A percentile compares a stretch with the other conserved stretches of the same genome.
These are phyloP conservation scores for Crithidia brevicula DNA, from an alignment of 208 protist species.

Conservation along the genomic window DNA sequence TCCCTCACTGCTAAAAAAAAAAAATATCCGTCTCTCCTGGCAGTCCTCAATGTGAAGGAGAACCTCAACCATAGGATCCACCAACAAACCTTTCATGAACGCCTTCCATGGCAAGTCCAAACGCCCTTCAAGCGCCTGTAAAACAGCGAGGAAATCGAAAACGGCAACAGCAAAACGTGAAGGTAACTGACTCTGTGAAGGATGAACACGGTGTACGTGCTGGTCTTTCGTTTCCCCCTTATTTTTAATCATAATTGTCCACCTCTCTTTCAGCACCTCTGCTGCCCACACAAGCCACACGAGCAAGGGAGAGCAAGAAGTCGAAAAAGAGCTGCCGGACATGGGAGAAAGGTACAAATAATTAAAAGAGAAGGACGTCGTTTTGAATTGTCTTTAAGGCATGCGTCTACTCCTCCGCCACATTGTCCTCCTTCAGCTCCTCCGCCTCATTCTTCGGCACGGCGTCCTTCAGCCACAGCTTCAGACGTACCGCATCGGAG, in stretches of 20 bases:
- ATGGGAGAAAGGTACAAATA: background rate
- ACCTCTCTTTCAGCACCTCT: no score
- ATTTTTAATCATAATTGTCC: no score
- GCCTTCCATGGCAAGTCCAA: no score
- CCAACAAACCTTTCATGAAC: no score
- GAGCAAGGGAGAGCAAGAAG: background rate
- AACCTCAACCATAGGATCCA: no score
- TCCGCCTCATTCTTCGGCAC: slow-evolving; percentile 20
- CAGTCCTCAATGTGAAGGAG: no score
- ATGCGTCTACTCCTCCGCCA: background rate
- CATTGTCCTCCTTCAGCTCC: background rate
- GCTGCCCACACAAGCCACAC: no score
- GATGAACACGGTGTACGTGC: background rate
- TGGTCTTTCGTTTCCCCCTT: no score
- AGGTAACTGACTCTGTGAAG: slow-evolving; percentile 13
- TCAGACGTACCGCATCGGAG: slow-evolving; percentile 94
- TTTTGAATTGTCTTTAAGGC: background rate
- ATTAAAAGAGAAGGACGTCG: background rate
- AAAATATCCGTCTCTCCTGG: no score
- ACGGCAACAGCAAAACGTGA: slow-evolving; percentile 1
- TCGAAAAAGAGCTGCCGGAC: slow-evolving; percentile 1
- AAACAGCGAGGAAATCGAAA: background rate
- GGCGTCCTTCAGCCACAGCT: slow-evolving; percentile 89
- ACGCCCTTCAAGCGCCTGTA: no score
- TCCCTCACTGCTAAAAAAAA: no score